Evolutionary conservation across 148 eudicot genomes (phyloP), one percentile per base, ranked within the genome.

Genomic region (Rhododendron griersonianum): DNA sequence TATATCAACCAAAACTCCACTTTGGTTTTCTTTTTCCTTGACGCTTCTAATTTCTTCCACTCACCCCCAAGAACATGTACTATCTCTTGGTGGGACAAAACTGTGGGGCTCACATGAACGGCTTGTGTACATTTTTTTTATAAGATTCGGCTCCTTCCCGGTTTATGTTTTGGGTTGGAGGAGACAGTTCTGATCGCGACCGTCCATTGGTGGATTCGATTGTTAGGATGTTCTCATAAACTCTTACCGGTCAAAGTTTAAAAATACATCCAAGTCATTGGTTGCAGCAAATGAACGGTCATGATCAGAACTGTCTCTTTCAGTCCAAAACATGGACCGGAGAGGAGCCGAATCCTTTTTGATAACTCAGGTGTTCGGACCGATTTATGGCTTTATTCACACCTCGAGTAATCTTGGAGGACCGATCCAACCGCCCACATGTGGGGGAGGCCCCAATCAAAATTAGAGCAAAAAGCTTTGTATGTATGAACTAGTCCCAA

Each of bases 11-110:
- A 57, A n/a, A 80, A 28, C 11, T 53, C 65, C 30, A 18, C 50
- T 18, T 85, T 67, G n/a, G 2, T 30, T 77, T 80, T 67, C 80
- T 10, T 39, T 85, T 51, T 67, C 30, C 76, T 53, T 6, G 16
- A 80, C 77, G 30, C 78, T 33, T 80, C 87, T 80, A 65, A 65
- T 65, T 59, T 18, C n/a, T 48, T 53, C 63, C 48, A 73, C 28
- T 80, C 74, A 23, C 83, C 45, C 7, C 45, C 21, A 65, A 28
- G 3, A 48, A 25, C 35, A 45, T 15, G 45, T 41, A 41, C 2
- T 80, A 21, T n/a, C 11, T n/a, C 23, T 23, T 11, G 14, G 10
- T 6, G 30, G 15, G 82, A 53, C 28, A 35, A 28, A 41, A 4
- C 3, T 47, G 15, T 77, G 63, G 82, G 55, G 14, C 5, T 73